Conservation (phyloP, 2,329 filamentous ascomycete genomes). For the Pyrenophora teres region DNA sequence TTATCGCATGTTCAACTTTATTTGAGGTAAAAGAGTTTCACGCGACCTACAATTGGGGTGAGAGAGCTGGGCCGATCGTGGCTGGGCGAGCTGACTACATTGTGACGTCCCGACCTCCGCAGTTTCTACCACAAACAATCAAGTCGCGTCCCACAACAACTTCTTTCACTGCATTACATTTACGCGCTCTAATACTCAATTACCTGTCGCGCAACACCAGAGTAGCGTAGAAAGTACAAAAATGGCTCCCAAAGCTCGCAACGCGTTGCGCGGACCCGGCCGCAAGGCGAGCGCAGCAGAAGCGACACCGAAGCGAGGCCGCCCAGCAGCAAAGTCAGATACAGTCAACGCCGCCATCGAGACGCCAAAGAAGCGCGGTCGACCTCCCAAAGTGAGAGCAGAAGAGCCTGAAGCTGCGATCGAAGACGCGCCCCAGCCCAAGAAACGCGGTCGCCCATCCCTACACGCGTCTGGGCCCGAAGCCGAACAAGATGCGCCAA, state of each 20-base stretch:
- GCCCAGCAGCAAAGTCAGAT: conserved; percentile 18
- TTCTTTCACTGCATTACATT: not conserved
- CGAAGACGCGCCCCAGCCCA: conserved; percentile 11
- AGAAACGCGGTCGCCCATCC: conserved; percentile 22
- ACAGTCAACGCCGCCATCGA: conserved; percentile 4
- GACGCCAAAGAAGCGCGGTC: conserved; percentile 29
- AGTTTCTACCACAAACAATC: not conserved
- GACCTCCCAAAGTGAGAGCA: conserved; percentile 19
- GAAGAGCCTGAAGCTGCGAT: conserved; percentile 10
- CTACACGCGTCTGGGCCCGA: conserved; percentile 6
- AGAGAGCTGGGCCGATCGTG: not conserved
- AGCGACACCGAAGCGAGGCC: conserved; percentile 22
- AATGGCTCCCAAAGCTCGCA: conserved; percentile 24
- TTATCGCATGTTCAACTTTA: too few species aligned
- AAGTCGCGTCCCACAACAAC: not conserved
- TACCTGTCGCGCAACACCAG: not conserved
- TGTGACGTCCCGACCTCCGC: not conserved
- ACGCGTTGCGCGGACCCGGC: conserved; percentile 11
- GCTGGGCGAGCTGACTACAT: not conserved
- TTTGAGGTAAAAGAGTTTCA: too few species aligned
- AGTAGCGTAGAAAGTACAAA: not conserved
- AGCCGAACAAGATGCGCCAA: conserved; percentile 8
- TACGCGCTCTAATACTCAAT: not conserved
- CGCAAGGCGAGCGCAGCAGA: conserved; percentile 14
- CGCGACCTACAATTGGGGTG: not conserved